Evolutionary conservation across 345 rosid genomes (phyloP), one percentile per base, ranked within the genome.

Genomic region (Stellera chamaejasme): DNA sequence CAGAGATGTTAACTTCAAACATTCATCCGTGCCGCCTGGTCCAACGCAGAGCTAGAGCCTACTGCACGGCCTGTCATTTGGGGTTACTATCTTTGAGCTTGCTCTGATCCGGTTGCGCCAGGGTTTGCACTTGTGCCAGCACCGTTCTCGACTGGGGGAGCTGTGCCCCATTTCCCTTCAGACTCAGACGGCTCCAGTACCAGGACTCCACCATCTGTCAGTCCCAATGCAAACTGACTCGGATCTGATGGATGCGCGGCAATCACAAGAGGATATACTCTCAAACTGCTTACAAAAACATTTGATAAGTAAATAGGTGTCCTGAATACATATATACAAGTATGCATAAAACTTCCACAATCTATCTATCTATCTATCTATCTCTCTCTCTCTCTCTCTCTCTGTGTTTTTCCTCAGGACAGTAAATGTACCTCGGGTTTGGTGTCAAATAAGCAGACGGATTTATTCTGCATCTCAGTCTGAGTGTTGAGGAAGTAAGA

Each of bases 121-220:
- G 95, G 51, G 43, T 77, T 9, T 0, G 71, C 50, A 66, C 86
- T 74, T 23, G 82, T 81, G 45, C 82, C 88, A 47, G 83, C 81
- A 54, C 90, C 90, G 26, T 86, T 79, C 69, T 90, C 92, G 44
- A 58, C 66, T 2, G 92, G 88, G 63, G 97, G 90, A 32, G 88
- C 64, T 52, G 79, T 79, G 42, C 97, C 97, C 95, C 97, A 90
- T 72, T 77, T 81, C 9, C 90, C 88, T 72, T 87, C 87, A 2
- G 84, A 58, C 68, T 90, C 88, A 47, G 59, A 60, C 49, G 97
- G 97, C 66, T 86, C 97, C 4, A 84, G 69, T 11, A 90, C 74
- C 54, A 71, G 71, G 13, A 90, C 83, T 27, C 81, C 79, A 3
- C 95, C 95, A 12, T 90, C 84, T 3, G 79, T 79, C 11, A 86